Evolutionary conservation across 2,329 filamentous ascomycete genomes (phyloP), one percentile per base, ranked within the genome.

Genomic region (Ploettnerulaceae sp.): DNA sequence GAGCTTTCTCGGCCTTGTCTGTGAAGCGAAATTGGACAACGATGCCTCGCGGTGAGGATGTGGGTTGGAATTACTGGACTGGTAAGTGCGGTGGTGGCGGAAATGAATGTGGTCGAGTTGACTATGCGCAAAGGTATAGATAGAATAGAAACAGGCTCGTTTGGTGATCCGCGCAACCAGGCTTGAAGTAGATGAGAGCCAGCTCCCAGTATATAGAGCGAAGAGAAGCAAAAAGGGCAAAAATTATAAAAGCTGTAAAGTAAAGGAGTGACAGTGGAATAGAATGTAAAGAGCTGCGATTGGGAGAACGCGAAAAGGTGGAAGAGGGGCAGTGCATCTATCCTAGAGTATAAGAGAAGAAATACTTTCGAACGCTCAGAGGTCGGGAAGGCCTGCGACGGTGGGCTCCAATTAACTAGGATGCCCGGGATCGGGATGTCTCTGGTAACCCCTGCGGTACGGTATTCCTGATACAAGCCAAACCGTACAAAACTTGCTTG

Each of bases 201-300:
- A 74, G 74, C 73, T 77, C 73, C 68, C 70, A 71, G 71, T 66
- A 62, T 71, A 71, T 71, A 71, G 66, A 67, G 64, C 64, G 66
- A 63, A 64, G 61, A 64, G 65, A 68, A 63, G 64, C 62, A 65
- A 65, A 65, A 67, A 66, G 31, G 17, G n/a, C 3, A 8, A 63
- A 67, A 50, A 36, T 17, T 21, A 33, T 7, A 28, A 63, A 59
- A 53, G 53, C 49, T 56, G 51, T 64, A 71, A 76, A 73, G 51
- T 64, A 71, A 76, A 73, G 69, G 72, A 76, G 70, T 63, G 73
- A 75, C 71, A 74, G 66, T 65, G 66, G 65, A 61, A 61, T 61
- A 64, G 63, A 63, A 63, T 60, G 60, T 59, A 56, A 65, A 63
- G 62, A 63, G 56, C 61, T 64, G 63, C 63, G 64, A 64, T 66